Conservation (phyloP, 768 basidiomycete genomes). For the Tricholoma furcatifolium region DNA sequence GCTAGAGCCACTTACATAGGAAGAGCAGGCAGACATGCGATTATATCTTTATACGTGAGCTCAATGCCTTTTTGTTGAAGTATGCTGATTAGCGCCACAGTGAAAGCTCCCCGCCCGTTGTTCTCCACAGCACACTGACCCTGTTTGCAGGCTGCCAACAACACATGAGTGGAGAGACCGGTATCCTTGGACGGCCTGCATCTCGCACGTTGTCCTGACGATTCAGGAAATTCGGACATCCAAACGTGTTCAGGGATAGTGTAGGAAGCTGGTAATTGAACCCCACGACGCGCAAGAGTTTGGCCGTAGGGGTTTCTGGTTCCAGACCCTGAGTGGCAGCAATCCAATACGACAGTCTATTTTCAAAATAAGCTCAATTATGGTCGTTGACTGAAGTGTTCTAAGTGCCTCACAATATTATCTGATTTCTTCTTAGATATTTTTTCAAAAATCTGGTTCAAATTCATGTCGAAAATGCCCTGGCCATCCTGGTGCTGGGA, state of each 20-base stretch:
- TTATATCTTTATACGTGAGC: no score
- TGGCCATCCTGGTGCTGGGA: neutral
- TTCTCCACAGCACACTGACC: constrained; percentile 1
- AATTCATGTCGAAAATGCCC: constrained; percentile 5
- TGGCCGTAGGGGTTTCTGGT: neutral
- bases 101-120: constrained; percentile 4
- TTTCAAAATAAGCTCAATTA: neutral
- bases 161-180: neutral
- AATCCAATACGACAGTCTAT: no score
- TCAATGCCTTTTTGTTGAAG: neutral
- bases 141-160: constrained; percentile 12
- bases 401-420: constrained; percentile 9
- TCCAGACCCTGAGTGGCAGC: constrained; percentile 4
- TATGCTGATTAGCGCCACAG: neutral
- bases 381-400: no score
- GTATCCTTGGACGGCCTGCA: no score
- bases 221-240: neutral
- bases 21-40: no score
- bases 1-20: no score
- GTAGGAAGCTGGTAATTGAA: neutral
- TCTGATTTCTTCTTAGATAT: constrained; percentile 2
- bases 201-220: neutral
- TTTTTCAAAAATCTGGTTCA: neutral
- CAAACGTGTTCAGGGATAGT: neutral
- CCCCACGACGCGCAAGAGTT: neutral